Conservation (phyloP, 176 grass and related monocot species). For the Ensete glaucum region DNA sequence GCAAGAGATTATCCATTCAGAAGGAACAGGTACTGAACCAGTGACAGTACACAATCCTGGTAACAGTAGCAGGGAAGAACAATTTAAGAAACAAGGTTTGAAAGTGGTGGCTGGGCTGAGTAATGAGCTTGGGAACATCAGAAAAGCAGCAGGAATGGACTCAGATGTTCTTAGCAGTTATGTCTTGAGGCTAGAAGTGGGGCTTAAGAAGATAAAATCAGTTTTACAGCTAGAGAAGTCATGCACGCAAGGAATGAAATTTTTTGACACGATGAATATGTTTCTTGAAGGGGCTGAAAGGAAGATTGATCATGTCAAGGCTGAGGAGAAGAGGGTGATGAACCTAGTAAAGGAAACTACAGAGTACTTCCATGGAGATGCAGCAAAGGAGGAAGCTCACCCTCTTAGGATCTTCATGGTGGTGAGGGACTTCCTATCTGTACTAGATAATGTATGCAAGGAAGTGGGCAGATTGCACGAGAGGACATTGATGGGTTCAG, state of each 20-base stretch:
- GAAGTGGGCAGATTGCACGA: constrained; percentile 85
- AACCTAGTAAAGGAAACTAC: constrained; percentile 74
- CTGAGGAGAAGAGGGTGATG: constrained; percentile 58
- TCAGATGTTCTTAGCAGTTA: constrained; percentile 79
- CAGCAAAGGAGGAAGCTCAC: constrained; percentile 69
- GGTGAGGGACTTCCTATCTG: constrained; percentile 77
- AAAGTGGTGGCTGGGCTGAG: constrained; percentile 70
- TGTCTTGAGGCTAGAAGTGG: constrained; percentile 63
- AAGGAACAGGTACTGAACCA: constrained; percentile 49
- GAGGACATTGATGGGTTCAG: constrained; percentile 59
- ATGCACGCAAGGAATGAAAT: constrained; percentile 59
- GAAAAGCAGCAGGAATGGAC: constrained; percentile 87
- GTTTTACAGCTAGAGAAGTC: constrained; percentile 65
- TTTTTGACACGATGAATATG: constrained; percentile 60
- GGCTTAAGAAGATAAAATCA: constrained; percentile 62
- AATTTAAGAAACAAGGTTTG: constrained; percentile 72
- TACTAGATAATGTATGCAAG: constrained; percentile 86
- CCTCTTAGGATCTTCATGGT: constrained; percentile 97
- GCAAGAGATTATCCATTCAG: constrained; percentile 80
- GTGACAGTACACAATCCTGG: constrained; percentile 20
- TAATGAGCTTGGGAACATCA: constrained; percentile 81
- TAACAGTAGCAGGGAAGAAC: constrained; percentile 51
- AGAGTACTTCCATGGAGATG: constrained; percentile 73
- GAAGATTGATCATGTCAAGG: constrained; percentile 63
- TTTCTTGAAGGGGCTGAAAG: constrained; percentile 71